These are phyloP conservation scores for Corylus americana DNA, from an alignment of 306 rosid species.

Conservation along the genomic window DNA sequence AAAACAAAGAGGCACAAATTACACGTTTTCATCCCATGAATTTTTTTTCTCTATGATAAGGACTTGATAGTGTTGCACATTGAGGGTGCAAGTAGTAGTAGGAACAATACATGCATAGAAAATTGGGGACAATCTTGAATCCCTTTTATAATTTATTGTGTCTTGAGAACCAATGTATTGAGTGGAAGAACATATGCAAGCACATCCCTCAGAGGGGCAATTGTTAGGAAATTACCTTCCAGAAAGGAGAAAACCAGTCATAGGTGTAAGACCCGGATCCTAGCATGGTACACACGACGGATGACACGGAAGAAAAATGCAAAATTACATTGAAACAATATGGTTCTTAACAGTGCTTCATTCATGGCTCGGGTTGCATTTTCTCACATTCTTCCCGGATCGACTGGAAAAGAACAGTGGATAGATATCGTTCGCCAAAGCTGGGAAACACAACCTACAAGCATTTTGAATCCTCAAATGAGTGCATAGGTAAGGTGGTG, in stretches of 20 bases:
- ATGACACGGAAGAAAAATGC: neutral
- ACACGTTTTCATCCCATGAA: neutral
- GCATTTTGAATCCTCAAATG: slow-evolving; percentile 3
- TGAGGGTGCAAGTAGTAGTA: neutral
- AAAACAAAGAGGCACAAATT: neutral
- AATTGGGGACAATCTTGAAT: neutral
- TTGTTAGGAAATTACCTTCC: neutral
- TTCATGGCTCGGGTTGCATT: slow-evolving; percentile 89
- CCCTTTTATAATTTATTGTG: neutral
- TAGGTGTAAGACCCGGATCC: neutral
- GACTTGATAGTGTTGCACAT: neutral
- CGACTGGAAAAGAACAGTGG: slow-evolving; percentile 79
- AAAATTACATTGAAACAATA: neutral
- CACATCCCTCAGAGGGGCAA: neutral
- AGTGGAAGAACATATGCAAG: neutral
- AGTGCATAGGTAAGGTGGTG: neutral
- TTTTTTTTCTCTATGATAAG: neutral
- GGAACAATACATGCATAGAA: neutral
- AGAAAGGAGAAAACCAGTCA: neutral
- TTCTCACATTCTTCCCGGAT: slow-evolving; percentile 93
- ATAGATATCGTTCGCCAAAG: slow-evolving; percentile 87
- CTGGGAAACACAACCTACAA: slow-evolving; percentile 87
- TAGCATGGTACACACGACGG: neutral
- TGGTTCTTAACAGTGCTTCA: neutral
- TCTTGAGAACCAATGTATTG: neutral